Percentiles rank a stretch among this genome's conserved stretches.
Conservation (phyloP, 208 protist species). For the Leishmania guyanensis region DNA sequence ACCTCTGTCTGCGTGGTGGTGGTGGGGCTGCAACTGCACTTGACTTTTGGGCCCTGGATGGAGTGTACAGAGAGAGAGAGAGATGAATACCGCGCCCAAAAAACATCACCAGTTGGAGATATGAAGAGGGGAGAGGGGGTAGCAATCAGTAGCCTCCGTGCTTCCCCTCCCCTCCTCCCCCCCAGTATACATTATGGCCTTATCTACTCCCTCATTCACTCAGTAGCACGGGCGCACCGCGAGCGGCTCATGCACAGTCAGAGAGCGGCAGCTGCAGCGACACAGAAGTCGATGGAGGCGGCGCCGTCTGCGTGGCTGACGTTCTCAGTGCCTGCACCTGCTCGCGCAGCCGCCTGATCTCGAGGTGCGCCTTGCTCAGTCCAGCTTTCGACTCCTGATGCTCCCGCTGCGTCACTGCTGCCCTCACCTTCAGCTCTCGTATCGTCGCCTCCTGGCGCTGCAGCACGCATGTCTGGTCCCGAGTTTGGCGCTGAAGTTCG, state of each 20-base stretch:
- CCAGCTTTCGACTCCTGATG: constrained; percentile 3
- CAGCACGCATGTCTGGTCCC: constrained; percentile 22
- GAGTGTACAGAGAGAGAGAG: background rate
- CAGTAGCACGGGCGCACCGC: background rate
- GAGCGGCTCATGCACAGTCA: background rate
- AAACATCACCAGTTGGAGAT: too few species aligned
- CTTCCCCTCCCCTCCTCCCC: background rate
- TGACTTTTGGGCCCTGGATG: background rate
- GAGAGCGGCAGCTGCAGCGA: background rate
- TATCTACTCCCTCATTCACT: background rate
- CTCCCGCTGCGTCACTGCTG: background rate
- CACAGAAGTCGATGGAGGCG: background rate
- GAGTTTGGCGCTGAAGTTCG: constrained; percentile 20
- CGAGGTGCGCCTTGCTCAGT: background rate
- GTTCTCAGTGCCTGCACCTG: background rate
- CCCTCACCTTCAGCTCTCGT: constrained; percentile 2
- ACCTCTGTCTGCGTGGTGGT: background rate
- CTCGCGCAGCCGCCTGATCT: constrained; percentile 17
- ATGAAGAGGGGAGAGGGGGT: background rate
- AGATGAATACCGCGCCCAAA: background rate
- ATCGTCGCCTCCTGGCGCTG: constrained; percentile 15
- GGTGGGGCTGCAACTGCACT: background rate
- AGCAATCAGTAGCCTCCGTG: background rate
- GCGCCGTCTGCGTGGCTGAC: background rate
- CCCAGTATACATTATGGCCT: background rate